Base-by-base conservation (phyloP, 805 yeast species). In the Yarrowia alimentaria region DNA sequence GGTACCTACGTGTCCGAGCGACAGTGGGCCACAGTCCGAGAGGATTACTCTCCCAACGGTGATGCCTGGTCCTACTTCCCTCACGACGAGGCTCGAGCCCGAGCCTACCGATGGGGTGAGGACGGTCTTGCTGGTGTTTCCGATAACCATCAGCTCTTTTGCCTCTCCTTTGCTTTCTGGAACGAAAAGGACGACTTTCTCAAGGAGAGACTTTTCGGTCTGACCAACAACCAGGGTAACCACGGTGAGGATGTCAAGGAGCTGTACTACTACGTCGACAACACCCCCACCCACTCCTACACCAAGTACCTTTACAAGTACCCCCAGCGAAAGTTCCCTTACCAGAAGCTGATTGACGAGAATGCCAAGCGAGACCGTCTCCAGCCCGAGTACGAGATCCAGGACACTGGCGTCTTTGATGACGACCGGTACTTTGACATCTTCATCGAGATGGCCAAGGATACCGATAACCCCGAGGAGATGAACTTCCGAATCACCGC, bases 51-150 rank as follows among this genome's bases (percentile, higher is more conserved):
- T 0, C 72, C 68, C 45, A 77, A 80, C 58, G 97, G 97, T 33
- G 88, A 88, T 58, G 96, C 96, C 3, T 89, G 97, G 97, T 74
- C 79, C 29, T 79, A 80, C 58, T 89, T 89, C 67, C 86, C 94
- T 6, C 88, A 87, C 64, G 94, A 86, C 54, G 88, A 86, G 55
- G 83, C 94, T 1, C 74, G 80, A 54, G 78, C 89, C 17, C 72
- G 97, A 57, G 79, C 86, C 11, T 89, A 85, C 64, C 74, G 97
- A 34, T 89, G 97, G 97, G 95, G 96, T 32, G 97, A 90, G 65
- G 96, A 89, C 64, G 97, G 97, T 2, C 70, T 89, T 58, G 94
- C 91, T 9, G 97, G 97, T 43, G 83, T 86, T 16, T 78, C 85
- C 55, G 97, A 89, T 64, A 79, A 85, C 55, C 88, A 84, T 61